Conservation (phyloP, 306 rosid genomes). For the Quercus cerris region DNA sequence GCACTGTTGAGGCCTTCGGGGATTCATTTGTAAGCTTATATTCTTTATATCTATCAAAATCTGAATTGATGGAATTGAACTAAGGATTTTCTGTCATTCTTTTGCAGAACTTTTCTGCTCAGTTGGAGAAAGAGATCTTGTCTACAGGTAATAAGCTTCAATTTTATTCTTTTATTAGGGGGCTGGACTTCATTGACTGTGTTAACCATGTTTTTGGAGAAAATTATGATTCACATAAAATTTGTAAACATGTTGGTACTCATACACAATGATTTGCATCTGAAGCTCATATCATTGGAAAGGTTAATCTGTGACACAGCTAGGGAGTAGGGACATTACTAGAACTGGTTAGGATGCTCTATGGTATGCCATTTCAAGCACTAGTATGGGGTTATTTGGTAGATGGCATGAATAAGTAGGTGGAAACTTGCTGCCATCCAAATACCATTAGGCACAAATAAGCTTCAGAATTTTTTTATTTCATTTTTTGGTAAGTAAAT, state of each 20-base stretch:
- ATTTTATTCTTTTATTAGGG: neutral
- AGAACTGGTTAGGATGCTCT: neutral
- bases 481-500: too few species aligned
- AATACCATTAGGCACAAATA: neutral
- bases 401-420: neutral
- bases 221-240: neutral
- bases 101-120: conserved; percentile 80
- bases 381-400: neutral
- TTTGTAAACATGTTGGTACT: neutral
- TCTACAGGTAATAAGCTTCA: conserved; percentile 66
- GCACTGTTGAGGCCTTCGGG: conserved; percentile 83
- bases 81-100: conserved; percentile 19
- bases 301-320: neutral
- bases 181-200: neutral
- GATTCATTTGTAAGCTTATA: conserved; percentile 80
- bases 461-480: neutral
- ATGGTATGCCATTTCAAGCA: neutral
- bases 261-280: neutral
- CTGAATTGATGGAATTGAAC: neutral
- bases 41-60: conserved; percentile 1
- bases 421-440: neutral
- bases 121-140: conserved; percentile 90
- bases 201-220: neutral
- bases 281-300: neutral
- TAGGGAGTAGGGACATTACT: neutral